Evolutionary conservation across 768 basidiomycete genomes (phyloP), one percentile per base, ranked within the genome.

Genomic region (Lactarius deliciosus): DNA sequence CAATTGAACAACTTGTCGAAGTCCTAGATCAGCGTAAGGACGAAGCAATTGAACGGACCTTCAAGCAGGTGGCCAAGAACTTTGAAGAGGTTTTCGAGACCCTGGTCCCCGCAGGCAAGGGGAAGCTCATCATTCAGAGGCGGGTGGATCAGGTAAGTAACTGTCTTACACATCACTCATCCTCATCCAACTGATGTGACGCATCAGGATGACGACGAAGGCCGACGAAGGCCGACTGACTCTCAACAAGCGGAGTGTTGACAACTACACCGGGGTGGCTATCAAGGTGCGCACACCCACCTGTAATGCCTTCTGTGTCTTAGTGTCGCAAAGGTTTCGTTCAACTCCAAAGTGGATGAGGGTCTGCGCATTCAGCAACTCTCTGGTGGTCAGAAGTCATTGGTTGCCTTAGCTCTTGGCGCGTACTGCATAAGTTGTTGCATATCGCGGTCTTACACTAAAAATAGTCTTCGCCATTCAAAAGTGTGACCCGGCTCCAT

Each of bases 401-500:
- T 99, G 8, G 97, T 98, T 13, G 97, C 97, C 0, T 86, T 99
- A 36, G 94, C 97, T 3, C 90, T 93, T 40, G 93, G 94, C 92
- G 66, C 22, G 61, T 11, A 47, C 16, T 60, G 58, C 4, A 28
- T 60, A 2, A 10, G 32, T 60, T 34, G 30, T 2, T 34, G 30
- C 45, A 32, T 53, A 22, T 45, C 13, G 9, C 56, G 30, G 18
- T 41, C 60, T 71, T 25, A 75, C 59, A 20, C 15, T n/a, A 59
- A 20, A 57, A 36, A 0, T 73, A 92, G 96, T 99, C 30, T 98
- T 99, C 73, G 94, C 96, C 18, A 98, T 98, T 71, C 97, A 99
- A 78, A 98, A 97, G 77, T 98, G 96, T 74, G 97, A 99, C 73
- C 97, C 97, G 2, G 96, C 97, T 0, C 97, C 97, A 2, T 99